These are phyloP conservation scores for Colletotrichum sojae DNA, from an alignment of 2,329 filamentous ascomycete genomes.

Conservation along the genomic window DNA sequence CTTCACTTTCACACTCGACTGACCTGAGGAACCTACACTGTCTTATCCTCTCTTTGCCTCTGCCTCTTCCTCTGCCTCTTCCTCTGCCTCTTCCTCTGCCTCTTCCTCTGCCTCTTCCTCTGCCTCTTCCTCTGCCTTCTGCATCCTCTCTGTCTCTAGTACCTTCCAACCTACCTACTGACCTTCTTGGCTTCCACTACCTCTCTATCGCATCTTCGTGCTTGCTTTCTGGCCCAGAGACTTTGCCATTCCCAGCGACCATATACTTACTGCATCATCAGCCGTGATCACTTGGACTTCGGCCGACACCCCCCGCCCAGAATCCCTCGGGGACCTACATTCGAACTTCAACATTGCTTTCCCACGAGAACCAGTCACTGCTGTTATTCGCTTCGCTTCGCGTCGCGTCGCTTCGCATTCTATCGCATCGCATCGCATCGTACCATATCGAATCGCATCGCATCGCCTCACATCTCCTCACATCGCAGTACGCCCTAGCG, in stretches of 20 bases:
- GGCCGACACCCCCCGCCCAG: neutral
- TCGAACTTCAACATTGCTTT: neutral
- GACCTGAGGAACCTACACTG: no score
- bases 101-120: neutral
- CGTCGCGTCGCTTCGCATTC: neutral
- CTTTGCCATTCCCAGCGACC: conserved; percentile 12
- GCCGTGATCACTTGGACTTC: conserved; percentile 27
- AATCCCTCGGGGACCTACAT: neutral
- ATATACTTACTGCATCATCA: neutral
- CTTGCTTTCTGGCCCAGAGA: no score
- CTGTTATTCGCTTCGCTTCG: neutral
- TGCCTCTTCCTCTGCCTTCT: neutral
- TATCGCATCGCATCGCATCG: conserved; percentile 3
- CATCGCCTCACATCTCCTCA: neutral
- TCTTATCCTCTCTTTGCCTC: neutral
- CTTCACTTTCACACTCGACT: neutral
- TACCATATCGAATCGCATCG: neutral
- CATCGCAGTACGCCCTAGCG: neutral
- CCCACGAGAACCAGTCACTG: neutral
- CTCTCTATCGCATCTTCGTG: no score
- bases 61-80: neutral
- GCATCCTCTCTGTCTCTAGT: neutral
- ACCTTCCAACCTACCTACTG: neutral
- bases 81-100: neutral
- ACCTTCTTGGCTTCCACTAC: neutral